Conservation (phyloP, 345 rosid species). For the Brassica nigra region DNA sequence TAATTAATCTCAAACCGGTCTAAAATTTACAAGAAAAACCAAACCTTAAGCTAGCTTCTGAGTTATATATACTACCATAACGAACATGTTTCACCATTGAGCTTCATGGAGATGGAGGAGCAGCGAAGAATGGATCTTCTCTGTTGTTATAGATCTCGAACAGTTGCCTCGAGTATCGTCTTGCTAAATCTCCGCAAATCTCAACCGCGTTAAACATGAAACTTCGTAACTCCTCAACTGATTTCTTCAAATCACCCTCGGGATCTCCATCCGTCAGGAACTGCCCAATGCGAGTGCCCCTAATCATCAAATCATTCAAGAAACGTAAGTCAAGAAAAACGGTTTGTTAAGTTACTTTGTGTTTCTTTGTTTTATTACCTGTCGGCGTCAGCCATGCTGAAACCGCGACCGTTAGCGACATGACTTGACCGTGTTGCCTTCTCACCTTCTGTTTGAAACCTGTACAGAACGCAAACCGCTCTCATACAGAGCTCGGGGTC, state of each 20-base stretch:
- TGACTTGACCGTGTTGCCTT: constrained; percentile 44
- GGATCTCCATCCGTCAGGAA: constrained; percentile 68
- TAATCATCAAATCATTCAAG: constrained; percentile 16
- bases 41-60: background rate
- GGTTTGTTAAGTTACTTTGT: background rate
- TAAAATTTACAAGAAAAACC: background rate
- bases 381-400: constrained; percentile 63
- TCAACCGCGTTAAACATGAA: constrained; percentile 45
- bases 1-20: background rate
- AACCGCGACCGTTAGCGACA: constrained; percentile 58
- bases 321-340: background rate
- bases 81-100: constrained; percentile 11
- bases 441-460: constrained; percentile 69
- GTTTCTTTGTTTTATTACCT: constrained; percentile 44
- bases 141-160: constrained; percentile 64
- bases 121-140: constrained; percentile 62
- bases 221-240: constrained; percentile 56
- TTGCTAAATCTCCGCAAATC: constrained; percentile 55
- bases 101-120: constrained; percentile 32
- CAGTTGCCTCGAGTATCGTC: constrained; percentile 64
- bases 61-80: background rate
- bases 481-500: constrained; percentile 71
- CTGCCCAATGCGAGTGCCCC: constrained; percentile 59
- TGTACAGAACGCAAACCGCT: constrained; percentile 75
- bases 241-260: constrained; percentile 53